Conservation (phyloP, 768 basidiomycete species). For the Thelephora ganbajun region DNA sequence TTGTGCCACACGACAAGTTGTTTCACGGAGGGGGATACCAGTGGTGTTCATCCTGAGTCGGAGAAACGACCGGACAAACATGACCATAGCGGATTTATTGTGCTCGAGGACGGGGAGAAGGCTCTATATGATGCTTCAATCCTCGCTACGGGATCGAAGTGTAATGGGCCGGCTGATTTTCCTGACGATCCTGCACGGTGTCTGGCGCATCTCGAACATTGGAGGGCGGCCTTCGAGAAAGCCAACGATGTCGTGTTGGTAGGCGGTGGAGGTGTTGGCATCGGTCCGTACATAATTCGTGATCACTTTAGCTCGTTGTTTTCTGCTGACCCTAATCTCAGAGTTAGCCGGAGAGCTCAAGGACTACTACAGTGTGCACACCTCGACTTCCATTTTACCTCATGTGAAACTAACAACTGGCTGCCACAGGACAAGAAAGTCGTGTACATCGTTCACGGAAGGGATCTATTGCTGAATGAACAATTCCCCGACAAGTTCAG, state of each 20-base stretch:
- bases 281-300: conserved; percentile 24
- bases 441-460: conserved; percentile 50
- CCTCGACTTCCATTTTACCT: background rate
- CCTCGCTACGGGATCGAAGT: conserved; percentile 42
- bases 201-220: conserved; percentile 9
- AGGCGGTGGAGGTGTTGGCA: conserved; percentile 24
- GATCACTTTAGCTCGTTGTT: too few relatives aligned
- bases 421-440: conserved; percentile 22
- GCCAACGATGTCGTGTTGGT: conserved; percentile 20
- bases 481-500: conserved; percentile 43
- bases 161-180: conserved; percentile 34
- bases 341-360: conserved; percentile 32
- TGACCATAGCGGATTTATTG: conserved; percentile 29
- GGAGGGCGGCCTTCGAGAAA: conserved; percentile 18
- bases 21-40: conserved; percentile 29
- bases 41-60: background rate
- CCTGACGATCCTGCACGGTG: conserved; percentile 13
- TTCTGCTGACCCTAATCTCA: conserved; percentile 6
- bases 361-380: conserved; percentile 23
- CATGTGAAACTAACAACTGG: background rate
- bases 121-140: conserved; percentile 43
- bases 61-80: conserved; percentile 6
- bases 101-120: conserved; percentile 33
- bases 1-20: conserved; percentile 38
- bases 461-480: conserved; percentile 33